Percentiles rank a stretch among this genome's conserved stretches.
Conservation (phyloP, 345 rosid genomes). For the Melastoma malabathricum region DNA sequence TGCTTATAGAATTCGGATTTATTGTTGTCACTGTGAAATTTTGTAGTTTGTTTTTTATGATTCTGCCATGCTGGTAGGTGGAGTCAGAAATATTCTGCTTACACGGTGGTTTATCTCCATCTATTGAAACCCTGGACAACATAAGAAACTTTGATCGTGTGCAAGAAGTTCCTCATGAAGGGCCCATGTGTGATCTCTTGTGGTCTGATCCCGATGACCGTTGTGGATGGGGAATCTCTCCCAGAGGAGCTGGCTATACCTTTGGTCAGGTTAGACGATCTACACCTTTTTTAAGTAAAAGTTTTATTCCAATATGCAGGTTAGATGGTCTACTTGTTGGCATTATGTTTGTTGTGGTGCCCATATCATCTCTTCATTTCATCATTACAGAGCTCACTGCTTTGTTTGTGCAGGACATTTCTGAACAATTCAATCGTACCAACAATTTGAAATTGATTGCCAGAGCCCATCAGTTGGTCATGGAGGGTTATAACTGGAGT, state of each 20-base stretch:
- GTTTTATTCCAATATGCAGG: conserved; percentile 22
- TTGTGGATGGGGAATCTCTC: conserved; percentile 96
- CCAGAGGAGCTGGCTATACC: conserved; percentile 94
- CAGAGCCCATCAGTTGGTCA: conserved; percentile 90
- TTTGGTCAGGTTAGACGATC: conserved; percentile 65
- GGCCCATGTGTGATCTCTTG: conserved; percentile 97
- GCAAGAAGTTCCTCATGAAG: conserved; percentile 97
- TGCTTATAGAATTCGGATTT: neutral
- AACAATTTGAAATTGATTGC: conserved; percentile 85
- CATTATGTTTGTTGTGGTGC: neutral
- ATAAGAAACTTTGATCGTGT: conserved; percentile 86
- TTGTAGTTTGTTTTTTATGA: neutral
- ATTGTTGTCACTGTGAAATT: neutral
- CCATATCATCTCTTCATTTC: too few species aligned
- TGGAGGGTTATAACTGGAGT: conserved; percentile 98
- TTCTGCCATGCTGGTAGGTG: conserved; percentile 30
- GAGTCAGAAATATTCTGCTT: conserved; percentile 92
- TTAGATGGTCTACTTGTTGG: conserved; percentile 12
- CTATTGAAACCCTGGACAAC: conserved; percentile 82
- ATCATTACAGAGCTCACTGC: too few species aligned
- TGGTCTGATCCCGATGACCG: conserved; percentile 98
- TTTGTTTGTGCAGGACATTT: conserved; percentile 47
- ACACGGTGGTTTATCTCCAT: conserved; percentile 88
- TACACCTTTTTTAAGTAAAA: neutral
- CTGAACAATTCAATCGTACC: conserved; percentile 88